These are phyloP conservation scores for Ceratobasidium sp. DNA, from an alignment of 1,284 basidiomycete genomes.

Conservation along the genomic window DNA sequence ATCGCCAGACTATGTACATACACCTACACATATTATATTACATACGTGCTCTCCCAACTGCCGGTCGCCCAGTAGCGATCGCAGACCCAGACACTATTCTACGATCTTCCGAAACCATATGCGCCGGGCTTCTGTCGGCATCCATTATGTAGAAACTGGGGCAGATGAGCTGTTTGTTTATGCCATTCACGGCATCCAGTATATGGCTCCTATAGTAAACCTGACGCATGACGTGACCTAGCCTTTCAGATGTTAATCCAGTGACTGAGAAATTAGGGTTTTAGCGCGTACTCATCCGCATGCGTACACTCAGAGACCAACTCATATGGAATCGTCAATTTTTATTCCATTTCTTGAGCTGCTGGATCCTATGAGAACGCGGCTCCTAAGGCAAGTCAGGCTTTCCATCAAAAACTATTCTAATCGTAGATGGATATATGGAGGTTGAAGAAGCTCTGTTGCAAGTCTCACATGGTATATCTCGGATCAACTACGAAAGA, in stretches of 20 bases:
- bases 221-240: slow-evolving; percentile 3
- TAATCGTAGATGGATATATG: neutral
- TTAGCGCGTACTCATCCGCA: too few species aligned
- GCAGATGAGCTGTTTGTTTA: neutral
- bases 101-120: neutral
- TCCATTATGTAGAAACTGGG: neutral
- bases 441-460: neutral
- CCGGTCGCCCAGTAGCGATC: too few species aligned
- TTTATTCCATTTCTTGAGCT: neutral
- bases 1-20: too few species aligned
- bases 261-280: too few species aligned
- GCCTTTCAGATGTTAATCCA: neutral
- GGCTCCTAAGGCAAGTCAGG: neutral
- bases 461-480: neutral
- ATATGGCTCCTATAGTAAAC: neutral
- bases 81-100: neutral
- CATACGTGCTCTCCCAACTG: too few species aligned
- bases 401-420: neutral
- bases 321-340: neutral
- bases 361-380: neutral
- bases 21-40: too few species aligned
- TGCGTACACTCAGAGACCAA: neutral
- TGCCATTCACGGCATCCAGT: neutral
- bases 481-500: slow-evolving; percentile 6
- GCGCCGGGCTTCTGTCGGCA: slow-evolving; percentile 36